A percentile compares a stretch with the other conserved stretches of the same genome.
Evolutionary conservation across 208 protist genomes (phyloP).

Genomic region (Trypanosoma mega): DNA sequence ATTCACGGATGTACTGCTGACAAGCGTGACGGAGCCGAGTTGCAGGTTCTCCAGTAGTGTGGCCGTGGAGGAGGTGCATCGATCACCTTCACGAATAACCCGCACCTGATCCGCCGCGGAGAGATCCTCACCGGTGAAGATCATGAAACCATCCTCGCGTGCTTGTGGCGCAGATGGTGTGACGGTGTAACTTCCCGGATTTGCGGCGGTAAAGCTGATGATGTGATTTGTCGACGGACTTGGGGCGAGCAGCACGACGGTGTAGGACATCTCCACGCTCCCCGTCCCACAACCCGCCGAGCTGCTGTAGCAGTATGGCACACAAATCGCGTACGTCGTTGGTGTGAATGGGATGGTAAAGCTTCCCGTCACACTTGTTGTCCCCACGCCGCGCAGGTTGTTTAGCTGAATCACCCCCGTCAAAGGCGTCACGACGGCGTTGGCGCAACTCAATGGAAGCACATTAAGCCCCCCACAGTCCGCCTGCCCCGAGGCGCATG

Average conservation of each 20-base stretch:
- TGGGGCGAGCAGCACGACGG: conserved; percentile 34
- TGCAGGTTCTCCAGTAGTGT: conserved; percentile 63
- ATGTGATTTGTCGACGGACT: conserved; percentile 19
- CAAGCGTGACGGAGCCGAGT: conserved; percentile 34
- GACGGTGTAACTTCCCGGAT: conserved; percentile 60
- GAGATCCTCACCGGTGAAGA: conserved; percentile 58
- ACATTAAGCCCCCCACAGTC: conserved; percentile 41
- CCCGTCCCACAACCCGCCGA: conserved; percentile 21
- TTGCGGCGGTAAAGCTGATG: conserved; percentile 42
- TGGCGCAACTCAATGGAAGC: conserved; percentile 45
- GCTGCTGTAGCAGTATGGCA: conserved; percentile 73
- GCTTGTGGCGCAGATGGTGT: conserved; percentile 66
- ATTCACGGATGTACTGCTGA: conserved; percentile 19
- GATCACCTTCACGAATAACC: conserved; percentile 42
- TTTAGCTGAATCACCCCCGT: conserved; percentile 25
- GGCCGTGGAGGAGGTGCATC: conserved; percentile 53
- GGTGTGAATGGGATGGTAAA: conserved; percentile 71
- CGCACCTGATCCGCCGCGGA: conserved; percentile 47
- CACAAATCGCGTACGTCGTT: conserved; percentile 64
- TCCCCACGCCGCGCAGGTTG: conserved; percentile 4
- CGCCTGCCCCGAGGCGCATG: conserved; percentile 37
- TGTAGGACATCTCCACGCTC: conserved; percentile 51
- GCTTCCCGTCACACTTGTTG: conserved; percentile 17
- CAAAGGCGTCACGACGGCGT: conserved; percentile 18
- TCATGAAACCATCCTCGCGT: conserved; percentile 53